A percentile compares a stretch with the other conserved stretches of the same genome.
These are phyloP conservation scores for Cadophora gregata DNA, from an alignment of 2,329 filamentous ascomycete genomes.

Conservation along the genomic window DNA sequence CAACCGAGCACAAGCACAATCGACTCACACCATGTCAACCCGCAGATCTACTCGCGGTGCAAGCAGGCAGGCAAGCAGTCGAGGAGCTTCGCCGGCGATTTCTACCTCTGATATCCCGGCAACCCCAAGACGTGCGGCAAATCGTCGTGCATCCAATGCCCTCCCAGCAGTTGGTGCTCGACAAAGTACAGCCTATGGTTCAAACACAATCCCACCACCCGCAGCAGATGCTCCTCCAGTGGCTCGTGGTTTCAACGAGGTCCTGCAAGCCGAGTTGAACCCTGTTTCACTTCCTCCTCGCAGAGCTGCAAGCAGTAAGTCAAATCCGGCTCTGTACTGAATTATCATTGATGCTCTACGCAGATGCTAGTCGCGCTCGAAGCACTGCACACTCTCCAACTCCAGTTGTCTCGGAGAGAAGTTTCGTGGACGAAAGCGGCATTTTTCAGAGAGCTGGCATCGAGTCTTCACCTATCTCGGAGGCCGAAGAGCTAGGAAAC, in stretches of 20 bases:
- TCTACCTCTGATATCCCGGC: slow-evolving; percentile 30
- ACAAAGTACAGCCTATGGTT: slow-evolving; percentile 41
- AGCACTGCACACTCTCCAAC: slow-evolving; percentile 3
- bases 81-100: slow-evolving; percentile 31
- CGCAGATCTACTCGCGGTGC: slow-evolving; percentile 36
- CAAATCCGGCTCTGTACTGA: background rate
- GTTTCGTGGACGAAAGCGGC: slow-evolving; percentile 47
- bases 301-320: slow-evolving; percentile 23
- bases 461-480: slow-evolving; percentile 33
- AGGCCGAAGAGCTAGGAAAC: slow-evolving; percentile 24
- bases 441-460: slow-evolving; percentile 47
- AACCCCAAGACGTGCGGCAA: slow-evolving; percentile 27
- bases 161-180: slow-evolving; percentile 35
- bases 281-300: slow-evolving; percentile 22
- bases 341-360: slow-evolving; percentile 12
- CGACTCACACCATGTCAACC: slow-evolving; percentile 37
- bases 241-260: slow-evolving; percentile 28
- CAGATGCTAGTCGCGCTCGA: slow-evolving; percentile 12
- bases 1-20: background rate
- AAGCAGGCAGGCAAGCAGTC: slow-evolving; percentile 34
- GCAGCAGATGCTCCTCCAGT: slow-evolving; percentile 24
- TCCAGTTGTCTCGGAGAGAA: slow-evolving; percentile 29
- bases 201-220: slow-evolving; percentile 34
- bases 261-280: slow-evolving; percentile 33
- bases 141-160: slow-evolving; percentile 24